A percentile compares a stretch with the other conserved stretches of the same genome.
phyloP scores from a whole-genome alignment of 352 stramenopile species.

The Phytophthora hibernalis region DNA sequence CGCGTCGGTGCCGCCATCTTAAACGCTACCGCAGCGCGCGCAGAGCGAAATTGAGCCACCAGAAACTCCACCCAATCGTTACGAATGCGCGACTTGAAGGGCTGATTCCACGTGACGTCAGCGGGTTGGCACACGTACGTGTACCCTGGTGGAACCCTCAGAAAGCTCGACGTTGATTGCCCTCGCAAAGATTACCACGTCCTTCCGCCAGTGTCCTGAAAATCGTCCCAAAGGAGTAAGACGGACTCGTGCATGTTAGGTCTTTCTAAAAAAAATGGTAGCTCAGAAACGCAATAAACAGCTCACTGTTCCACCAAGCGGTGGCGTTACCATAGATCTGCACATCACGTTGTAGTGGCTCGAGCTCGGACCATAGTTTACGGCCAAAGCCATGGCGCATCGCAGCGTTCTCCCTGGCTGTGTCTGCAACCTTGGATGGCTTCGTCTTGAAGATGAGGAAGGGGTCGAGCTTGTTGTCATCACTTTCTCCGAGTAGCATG shows the following conservation, averaged over 20 bases:
- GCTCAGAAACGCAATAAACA: no score
- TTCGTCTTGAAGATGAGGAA: conserved; percentile 42
- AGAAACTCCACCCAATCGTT: no score
- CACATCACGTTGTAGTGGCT: conserved; percentile 20
- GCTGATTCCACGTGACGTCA: no score
- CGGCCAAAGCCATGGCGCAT: conserved; percentile 27
- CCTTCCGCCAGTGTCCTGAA: conserved; percentile 8
- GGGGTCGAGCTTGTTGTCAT: conserved; percentile 30
- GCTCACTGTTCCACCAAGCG: conserved; percentile 41
- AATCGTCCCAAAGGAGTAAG: conserved; percentile 9
- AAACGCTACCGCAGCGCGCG: no score
- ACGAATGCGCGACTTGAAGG: no score
- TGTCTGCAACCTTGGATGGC: not conserved
- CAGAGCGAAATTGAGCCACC: no score
- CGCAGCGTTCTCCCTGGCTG: conserved; percentile 13
- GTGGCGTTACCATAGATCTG: conserved; percentile 39
- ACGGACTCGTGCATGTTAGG: conserved; percentile 7
- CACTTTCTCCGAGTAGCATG: conserved; percentile 36
- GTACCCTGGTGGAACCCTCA: conserved; percentile 6
- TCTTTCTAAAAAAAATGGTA: conserved; percentile 23
- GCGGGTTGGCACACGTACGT: no score
- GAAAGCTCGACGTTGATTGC: conserved; percentile 10
- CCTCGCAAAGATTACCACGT: conserved; percentile 8
- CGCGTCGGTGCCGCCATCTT: no score
- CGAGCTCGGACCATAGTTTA: conserved; percentile 23